Evolutionary conservation across 805 yeast genomes (phyloP).

Genomic region (Naumovozyma baii): DNA sequence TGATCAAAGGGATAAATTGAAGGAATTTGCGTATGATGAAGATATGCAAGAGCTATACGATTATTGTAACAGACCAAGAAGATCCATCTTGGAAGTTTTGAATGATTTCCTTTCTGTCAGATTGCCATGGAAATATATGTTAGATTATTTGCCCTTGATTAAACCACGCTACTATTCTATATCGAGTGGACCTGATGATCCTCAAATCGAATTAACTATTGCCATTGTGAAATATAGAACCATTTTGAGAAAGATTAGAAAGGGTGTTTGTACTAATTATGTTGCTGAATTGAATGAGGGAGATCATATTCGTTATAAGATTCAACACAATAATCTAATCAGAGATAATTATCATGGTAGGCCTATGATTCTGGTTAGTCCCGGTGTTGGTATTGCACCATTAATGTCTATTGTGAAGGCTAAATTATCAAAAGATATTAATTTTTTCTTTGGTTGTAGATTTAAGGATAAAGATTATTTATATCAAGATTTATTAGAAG

Average conservation of each 20-base stretch:
- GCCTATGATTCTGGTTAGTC: conserved; percentile 69
- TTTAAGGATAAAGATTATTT: conserved; percentile 55
- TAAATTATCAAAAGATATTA: conserved; percentile 23
- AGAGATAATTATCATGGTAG: conserved; percentile 27
- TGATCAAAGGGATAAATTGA: conserved; percentile 64
- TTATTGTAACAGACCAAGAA: conserved; percentile 86
- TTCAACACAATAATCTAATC: conserved; percentile 38
- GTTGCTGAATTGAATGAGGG: conserved; percentile 41
- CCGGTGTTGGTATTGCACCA: conserved; percentile 97
- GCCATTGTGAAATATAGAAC: conserved; percentile 87
- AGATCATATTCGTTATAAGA: conserved; percentile 43
- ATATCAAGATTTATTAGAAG: conserved; percentile 47
- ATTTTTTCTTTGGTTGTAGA: conserved; percentile 71
- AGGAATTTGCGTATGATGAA: conserved; percentile 61
- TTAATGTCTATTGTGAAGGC: conserved; percentile 59
- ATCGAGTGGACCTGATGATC: conserved; percentile 44
- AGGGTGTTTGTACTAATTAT: conserved; percentile 80
- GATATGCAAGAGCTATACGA: conserved; percentile 77
- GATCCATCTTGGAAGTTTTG: conserved; percentile 77
- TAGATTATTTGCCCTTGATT: conserved; percentile 70
- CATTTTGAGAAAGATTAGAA: conserved; percentile 59
- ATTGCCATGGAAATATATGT: conserved; percentile 65
- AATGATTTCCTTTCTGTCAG: conserved; percentile 68
- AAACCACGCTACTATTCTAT: conserved; percentile 80
- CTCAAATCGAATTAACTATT: conserved; percentile 56